phyloP scores from a whole-genome alignment of 2,329 filamentous ascomycete genomes.

The Pseudocercospora crystallina region DNA sequence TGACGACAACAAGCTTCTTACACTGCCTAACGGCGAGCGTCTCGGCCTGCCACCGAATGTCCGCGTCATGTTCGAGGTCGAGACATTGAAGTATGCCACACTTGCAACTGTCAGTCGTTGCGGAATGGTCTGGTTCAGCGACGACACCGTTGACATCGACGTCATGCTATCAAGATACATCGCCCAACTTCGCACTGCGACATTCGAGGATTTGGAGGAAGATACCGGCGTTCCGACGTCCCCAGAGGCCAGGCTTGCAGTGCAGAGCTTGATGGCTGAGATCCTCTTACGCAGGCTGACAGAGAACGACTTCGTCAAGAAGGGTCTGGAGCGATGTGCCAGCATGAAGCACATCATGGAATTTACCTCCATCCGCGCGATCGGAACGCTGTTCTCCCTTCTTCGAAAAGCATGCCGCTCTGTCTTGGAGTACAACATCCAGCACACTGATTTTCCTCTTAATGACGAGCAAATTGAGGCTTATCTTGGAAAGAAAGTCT shows the following conservation, averaged over 20 bases:
- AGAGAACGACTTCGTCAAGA: slow-evolving; percentile 76
- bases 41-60: slow-evolving; percentile 92
- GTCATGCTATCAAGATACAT: slow-evolving; percentile 96
- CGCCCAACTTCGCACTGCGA: slow-evolving; percentile 73
- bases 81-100: slow-evolving; percentile 95
- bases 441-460: slow-evolving; percentile 90
- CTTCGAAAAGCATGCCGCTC: slow-evolving; percentile 92
- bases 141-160: slow-evolving; percentile 87
- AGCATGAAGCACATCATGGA: slow-evolving; percentile 96
- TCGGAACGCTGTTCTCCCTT: slow-evolving; percentile 92
- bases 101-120: slow-evolving; percentile 98
- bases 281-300: slow-evolving; percentile 74
- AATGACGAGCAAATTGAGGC: slow-evolving; percentile 86
- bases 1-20: slow-evolving; percentile 97
- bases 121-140: slow-evolving; percentile 99
- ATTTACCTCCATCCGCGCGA: slow-evolving; percentile 84
- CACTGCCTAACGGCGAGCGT: slow-evolving; percentile 95
- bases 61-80: slow-evolving; percentile 99
- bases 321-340: slow-evolving; percentile 72
- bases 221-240: slow-evolving; percentile 71
- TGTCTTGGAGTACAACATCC: slow-evolving; percentile 91
- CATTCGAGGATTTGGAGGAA: slow-evolving; percentile 95
- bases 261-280: slow-evolving; percentile 78
- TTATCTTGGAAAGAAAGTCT: slow-evolving; percentile 89
- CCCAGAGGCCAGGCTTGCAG: slow-evolving; percentile 59